A percentile compares a stretch with the other conserved stretches of the same genome.
phyloP scores from a whole-genome alignment of 179 eudicot genomes.

The Amaranthus tricolor region DNA sequence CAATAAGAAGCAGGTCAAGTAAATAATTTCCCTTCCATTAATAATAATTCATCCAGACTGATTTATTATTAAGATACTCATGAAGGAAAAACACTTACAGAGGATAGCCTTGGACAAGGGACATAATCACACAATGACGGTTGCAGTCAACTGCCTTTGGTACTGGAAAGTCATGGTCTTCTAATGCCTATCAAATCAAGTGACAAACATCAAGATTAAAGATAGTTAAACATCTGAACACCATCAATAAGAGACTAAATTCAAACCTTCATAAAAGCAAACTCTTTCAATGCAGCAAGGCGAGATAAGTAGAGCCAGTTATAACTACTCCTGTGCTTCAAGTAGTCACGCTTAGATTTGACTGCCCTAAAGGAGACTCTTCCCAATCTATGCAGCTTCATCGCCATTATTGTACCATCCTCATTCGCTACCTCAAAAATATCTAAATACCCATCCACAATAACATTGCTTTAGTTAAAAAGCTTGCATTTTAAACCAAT shows the following conservation, averaged over 20 bases:
- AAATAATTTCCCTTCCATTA: background rate
- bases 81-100: constrained; percentile 55
- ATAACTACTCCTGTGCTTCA: constrained; percentile 79
- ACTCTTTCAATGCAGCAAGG: constrained; percentile 94
- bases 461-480: background rate
- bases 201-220: constrained; percentile 11
- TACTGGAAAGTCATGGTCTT: constrained; percentile 87
- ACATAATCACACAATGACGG: constrained; percentile 96
- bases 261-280: constrained; percentile 92
- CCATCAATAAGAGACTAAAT: constrained; percentile 3
- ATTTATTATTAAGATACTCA: background rate
- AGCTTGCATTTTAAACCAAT: background rate
- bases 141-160: constrained; percentile 95
- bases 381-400: constrained; percentile 95
- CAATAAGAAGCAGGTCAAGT: too few species aligned
- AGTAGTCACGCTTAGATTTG: constrained; percentile 93
- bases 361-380: constrained; percentile 95
- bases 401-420: constrained; percentile 86
- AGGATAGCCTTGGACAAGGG: constrained; percentile 90
- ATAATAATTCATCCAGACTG: background rate
- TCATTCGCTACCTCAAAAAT: constrained; percentile 90
- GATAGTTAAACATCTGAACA: background rate
- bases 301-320: constrained; percentile 93
- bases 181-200: constrained; percentile 60
- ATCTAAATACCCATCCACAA: constrained; percentile 40